Conservation (phyloP, 106 monocot genomes). For the Dendrobium catenatum region DNA sequence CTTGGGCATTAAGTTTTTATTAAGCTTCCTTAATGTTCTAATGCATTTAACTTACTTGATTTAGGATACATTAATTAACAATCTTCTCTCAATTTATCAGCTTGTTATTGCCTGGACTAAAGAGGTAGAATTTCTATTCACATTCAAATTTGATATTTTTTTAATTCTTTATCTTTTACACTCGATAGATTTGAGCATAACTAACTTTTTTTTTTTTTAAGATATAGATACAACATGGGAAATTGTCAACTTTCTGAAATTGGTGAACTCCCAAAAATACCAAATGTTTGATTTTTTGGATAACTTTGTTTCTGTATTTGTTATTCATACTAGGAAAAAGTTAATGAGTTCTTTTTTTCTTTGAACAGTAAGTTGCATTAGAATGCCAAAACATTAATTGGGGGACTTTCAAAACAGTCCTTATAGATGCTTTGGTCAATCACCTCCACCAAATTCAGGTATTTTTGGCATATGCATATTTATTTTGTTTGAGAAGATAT, state of each 20-base stretch:
- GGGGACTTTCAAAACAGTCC: conserved; percentile 74
- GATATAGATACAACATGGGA: not conserved
- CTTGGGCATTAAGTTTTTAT: too few species aligned
- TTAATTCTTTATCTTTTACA: not conserved
- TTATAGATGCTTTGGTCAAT: conserved; percentile 72
- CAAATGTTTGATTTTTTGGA: not conserved
- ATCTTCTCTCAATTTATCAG: conserved; percentile 76
- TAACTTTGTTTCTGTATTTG: not conserved
- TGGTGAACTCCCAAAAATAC: not conserved
- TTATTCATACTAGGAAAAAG: not conserved
- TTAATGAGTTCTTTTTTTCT: not conserved
- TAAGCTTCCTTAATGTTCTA: too few species aligned
- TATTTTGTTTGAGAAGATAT: not conserved
- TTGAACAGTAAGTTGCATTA: not conserved
- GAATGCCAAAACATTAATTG: conserved; percentile 86
- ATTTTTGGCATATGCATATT: not conserved
- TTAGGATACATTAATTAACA: too few species aligned
- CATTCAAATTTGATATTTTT: not conserved
- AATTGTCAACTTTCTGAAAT: not conserved
- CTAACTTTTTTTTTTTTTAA: not conserved
- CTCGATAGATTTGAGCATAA: not conserved
- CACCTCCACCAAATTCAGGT: conserved; percentile 85
- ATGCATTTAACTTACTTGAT: too few species aligned
- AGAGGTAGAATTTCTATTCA: conserved; percentile 35
- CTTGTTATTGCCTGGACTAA: conserved; percentile 74